Base-by-base conservation (phyloP, 768 basidiomycete species). In the Tricholoma sp. region DNA sequence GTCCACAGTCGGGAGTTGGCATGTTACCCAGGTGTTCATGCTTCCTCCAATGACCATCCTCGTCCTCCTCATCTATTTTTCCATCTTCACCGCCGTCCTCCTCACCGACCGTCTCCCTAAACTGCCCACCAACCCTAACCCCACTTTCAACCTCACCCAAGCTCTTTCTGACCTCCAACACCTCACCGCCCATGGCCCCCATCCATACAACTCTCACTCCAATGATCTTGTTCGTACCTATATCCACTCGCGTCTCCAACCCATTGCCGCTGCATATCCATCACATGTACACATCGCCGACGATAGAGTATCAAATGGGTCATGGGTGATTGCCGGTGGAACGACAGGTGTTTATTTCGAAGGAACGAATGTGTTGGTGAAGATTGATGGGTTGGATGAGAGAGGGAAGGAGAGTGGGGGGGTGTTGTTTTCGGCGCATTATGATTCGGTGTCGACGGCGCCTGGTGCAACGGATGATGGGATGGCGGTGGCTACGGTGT, bases 401-500 rank as follows among this genome's bases (percentile, higher is more conserved):
- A 8, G 29, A 29, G 8, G 29, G 8, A 58, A 63, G 16, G 55
- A 68, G 12, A 68, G 59, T 21, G 75, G 75, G 4, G 84, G 74
- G 18, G 84, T 89, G 2, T 67, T 93, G 9, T 84, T 93, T 58
- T 91, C 89, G 0, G 89, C 90, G 1, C 91, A 93, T 64, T 91
- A 83, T 67, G 89, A 91, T 70, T 90, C 89, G 0, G 89, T 90
- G 4, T 86, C 88, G 0, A 86, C 86, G 0, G 83, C 85, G 2
- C 77, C 82, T 0, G 91, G 91, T 1, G 85, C 83, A 4, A 90
- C 88, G 1, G 91, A 93, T 61, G 83, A 91, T 59, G 64, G 62
- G 10, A 63, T 65, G 45, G 62, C 50, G 18, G 54, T 65, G 22
- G 62, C 60, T 27, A 57, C 62, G 0, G 52, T 63, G 55, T 24